Evolutionary conservation across 306 rosid genomes (phyloP), one percentile per base, ranked within the genome.

Genomic region (Casuarina glauca): DNA sequence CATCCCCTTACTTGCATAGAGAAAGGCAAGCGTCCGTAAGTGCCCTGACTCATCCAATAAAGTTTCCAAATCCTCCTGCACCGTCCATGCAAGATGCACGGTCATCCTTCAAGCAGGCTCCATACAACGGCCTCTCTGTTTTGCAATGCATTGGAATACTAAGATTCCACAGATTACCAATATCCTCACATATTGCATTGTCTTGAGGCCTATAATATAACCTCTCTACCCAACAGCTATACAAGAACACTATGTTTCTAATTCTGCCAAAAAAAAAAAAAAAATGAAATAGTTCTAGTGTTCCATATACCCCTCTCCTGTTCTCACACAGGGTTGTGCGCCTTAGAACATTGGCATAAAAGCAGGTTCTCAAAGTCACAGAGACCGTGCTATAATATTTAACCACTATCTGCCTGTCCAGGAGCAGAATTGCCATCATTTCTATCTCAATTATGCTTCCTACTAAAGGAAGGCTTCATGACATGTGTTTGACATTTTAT

Each of bases 11-110:
- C 96, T 95, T 39, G 98, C 93, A 74, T 85, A 91, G 41, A 95
- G 90, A 87, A 95, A 95, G 78, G 98, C 98, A 78, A 95, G 98
- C 5, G 98, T 91, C 20, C 97, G 89, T 73, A 90, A 86, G 88
- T 95, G 97, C 80, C 96, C 93, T 32, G 97, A 89, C 64, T 91
- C 97, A 71, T 89, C 97, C 79, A 95, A 87, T 73, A 95, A 84
- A 80, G 88, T 86, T 82, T 95, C 97, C 93, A 95, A 86, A 91
- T 95, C 98, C 84, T 92, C 98, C 98, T 92, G 96, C 88, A 88
- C 84, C 76, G 72, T 74, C 84, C 86, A 94, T 78, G 79, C 76
- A 87, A 85, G 78, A 83, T 83, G 81, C 73, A 78, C 72, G 83
- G 82, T 86, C 83, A 88, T 76, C 86, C 85, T 82, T 86, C 85